phyloP scores from a whole-genome alignment of 164 flowering plant species.

The Magnolia changhungtana region DNA sequence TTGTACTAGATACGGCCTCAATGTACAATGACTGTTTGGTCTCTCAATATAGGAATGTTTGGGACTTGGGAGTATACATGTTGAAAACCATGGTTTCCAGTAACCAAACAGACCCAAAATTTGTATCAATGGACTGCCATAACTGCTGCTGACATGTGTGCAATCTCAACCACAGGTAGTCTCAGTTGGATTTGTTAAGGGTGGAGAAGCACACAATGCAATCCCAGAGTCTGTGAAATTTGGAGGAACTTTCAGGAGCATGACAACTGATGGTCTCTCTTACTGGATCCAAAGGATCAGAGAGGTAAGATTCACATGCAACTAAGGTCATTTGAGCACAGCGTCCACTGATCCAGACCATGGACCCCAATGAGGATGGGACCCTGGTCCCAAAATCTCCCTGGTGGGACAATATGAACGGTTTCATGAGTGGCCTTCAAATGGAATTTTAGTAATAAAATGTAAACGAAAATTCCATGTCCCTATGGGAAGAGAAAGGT shows the following conservation, averaged over 20 bases:
- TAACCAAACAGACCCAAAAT: not conserved
- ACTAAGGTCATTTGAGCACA: not conserved
- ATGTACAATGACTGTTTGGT: too few species aligned
- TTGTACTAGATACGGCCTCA: too few species aligned
- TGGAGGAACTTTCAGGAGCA: conserved; percentile 73
- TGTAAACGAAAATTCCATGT: too few species aligned
- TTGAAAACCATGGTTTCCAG: not conserved
- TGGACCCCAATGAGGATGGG: not conserved
- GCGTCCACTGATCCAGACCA: too few species aligned
- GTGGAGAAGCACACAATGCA: conserved; percentile 51
- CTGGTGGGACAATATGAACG: too few species aligned
- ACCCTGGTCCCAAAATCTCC: not conserved
- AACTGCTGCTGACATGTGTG: not conserved
- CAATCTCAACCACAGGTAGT: conserved; percentile 41
- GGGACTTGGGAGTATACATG: not conserved
- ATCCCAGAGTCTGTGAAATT: conserved; percentile 56
- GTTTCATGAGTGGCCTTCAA: not conserved
- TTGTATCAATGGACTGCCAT: too few species aligned
- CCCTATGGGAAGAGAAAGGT: too few species aligned
- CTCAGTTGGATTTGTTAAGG: conserved; percentile 49
- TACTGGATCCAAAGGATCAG: conserved; percentile 46
- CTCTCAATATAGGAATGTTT: too few species aligned
- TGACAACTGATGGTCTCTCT: conserved; percentile 44
- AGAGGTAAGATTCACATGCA: conserved; percentile 40
- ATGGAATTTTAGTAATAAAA: too few species aligned